phyloP scores from a whole-genome alignment of 257 asterid genomes.

The Solanum arcanum region DNA sequence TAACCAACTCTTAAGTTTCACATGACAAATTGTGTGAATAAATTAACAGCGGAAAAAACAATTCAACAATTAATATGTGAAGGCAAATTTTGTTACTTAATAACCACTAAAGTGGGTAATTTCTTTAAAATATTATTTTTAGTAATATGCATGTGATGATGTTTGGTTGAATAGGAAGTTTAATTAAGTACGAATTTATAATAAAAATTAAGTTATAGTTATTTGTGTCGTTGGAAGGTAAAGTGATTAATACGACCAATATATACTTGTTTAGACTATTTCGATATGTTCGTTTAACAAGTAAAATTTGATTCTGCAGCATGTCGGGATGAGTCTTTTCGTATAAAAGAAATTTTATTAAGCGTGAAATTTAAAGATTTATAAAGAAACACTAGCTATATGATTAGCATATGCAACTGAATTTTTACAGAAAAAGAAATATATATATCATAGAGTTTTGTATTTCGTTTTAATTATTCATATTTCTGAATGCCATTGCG shows the following conservation, averaged over 20 bases:
- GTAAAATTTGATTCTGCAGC: neutral
- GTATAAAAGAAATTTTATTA: neutral
- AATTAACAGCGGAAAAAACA: neutral
- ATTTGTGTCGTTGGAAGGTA: neutral
- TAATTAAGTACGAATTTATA: neutral
- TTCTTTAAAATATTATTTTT: neutral
- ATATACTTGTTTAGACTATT: neutral
- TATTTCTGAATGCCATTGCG: too few relatives aligned
- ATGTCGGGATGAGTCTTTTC: neutral
- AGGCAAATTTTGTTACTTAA: neutral
- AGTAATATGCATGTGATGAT: neutral
- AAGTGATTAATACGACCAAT: accelerated
- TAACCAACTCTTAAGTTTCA: neutral
- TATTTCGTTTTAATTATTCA: too few relatives aligned
- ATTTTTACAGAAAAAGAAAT: accelerated
- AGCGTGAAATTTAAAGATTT: too few relatives aligned
- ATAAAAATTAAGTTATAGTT: neutral
- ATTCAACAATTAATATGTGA: neutral
- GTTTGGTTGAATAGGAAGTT: neutral
- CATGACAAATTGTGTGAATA: neutral
- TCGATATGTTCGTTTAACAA: neutral
- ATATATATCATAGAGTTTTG: neutral
- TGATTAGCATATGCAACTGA: neutral
- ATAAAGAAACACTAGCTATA: too few relatives aligned
- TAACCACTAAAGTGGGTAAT: neutral